Conservation (phyloP, 257 asterid genomes). For the Anisodus acutangulus region DNA sequence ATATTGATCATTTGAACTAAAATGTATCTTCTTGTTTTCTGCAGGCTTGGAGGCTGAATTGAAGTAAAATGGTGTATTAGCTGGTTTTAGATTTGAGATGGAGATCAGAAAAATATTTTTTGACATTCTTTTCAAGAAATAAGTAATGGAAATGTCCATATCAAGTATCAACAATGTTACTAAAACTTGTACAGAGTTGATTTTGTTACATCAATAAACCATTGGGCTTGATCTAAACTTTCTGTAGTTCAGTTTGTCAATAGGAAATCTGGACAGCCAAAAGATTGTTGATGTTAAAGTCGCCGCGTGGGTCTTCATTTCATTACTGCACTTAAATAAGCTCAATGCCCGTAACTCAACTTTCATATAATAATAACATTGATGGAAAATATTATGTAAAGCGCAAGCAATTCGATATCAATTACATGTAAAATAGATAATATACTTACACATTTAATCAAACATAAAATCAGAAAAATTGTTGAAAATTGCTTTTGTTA, state of each 20-base stretch:
- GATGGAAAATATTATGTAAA: too few species aligned
- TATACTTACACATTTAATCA: too few species aligned
- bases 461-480: too few species aligned
- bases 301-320: not conserved
- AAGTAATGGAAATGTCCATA: not conserved
- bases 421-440: too few species aligned
- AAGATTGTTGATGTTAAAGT: not conserved
- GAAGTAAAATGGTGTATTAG: slow-evolving; percentile 36
- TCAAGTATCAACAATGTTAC: slow-evolving; percentile 7
- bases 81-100: not conserved
- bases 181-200: not conserved
- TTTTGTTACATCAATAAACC: not conserved
- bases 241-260: not conserved
- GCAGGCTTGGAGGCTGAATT: slow-evolving; percentile 73
- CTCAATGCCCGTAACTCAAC: too few species aligned
- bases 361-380: too few species aligned
- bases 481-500: too few species aligned
- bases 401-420: too few species aligned
- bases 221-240: slow-evolving; percentile 1
- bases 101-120: not conserved
- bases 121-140: slow-evolving; percentile 1
- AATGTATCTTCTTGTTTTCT: slow-evolving; percentile 27
- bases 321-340: not conserved
- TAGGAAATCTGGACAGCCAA: not conserved
- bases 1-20: too few species aligned